A percentile compares a stretch with the other conserved stretches of the same genome.
phyloP scores from a whole-genome alignment of 2,329 filamentous ascomycete species.

The Alternaria arbusti region DNA sequence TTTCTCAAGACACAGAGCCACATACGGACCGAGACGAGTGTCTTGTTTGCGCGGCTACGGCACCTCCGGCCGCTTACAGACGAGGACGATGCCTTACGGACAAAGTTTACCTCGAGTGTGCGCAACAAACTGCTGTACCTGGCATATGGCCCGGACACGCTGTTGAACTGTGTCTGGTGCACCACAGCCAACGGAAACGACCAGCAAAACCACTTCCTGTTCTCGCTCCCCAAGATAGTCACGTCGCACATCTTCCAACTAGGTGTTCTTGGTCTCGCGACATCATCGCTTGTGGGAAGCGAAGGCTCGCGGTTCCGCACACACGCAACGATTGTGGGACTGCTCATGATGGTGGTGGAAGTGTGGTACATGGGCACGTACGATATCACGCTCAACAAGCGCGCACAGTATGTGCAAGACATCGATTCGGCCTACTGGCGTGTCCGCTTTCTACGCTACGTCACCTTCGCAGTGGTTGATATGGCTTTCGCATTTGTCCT shows the following conservation, averaged over 20 bases:
- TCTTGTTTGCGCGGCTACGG: conserved; percentile 79
- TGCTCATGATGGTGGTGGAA: conserved; percentile 68
- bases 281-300: conserved; percentile 70
- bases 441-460: conserved; percentile 66
- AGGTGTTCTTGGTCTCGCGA: conserved; percentile 72
- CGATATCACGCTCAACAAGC: conserved; percentile 68
- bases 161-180: conserved; percentile 85
- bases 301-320: conserved; percentile 73
- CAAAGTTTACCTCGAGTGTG: conserved; percentile 64
- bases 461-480: conserved; percentile 71
- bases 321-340: conserved; percentile 68
- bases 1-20: conserved; percentile 80
- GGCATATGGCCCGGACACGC: conserved; percentile 75
- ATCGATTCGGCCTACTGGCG: conserved; percentile 76
- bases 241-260: conserved; percentile 84
- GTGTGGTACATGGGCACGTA: conserved; percentile 70
- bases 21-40: conserved; percentile 82
- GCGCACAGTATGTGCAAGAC: conserved; percentile 65
- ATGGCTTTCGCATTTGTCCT: conserved; percentile 67
- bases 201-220: conserved; percentile 75
- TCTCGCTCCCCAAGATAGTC: conserved; percentile 75
- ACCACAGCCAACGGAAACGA: conserved; percentile 64
- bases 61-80: conserved; percentile 64
- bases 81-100: conserved; percentile 69
- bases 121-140: conserved; percentile 82